A percentile compares a stretch with the other conserved stretches of the same genome.
Evolutionary conservation across 805 yeast species (phyloP).

Genomic region (Pichia membranifaciens): DNA sequence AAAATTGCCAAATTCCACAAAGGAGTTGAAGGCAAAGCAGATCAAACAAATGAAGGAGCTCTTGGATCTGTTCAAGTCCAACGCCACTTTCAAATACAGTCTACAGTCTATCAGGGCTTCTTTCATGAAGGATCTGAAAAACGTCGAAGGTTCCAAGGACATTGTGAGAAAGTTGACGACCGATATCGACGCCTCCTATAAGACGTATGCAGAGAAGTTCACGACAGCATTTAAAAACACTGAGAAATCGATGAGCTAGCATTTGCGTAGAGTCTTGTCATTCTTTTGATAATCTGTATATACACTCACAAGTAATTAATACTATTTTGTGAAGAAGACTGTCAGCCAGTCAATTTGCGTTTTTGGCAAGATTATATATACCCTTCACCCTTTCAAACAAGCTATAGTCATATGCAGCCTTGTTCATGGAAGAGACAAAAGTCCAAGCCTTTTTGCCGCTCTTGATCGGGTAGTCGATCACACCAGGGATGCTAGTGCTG

Average conservation of each 20-base stretch:
- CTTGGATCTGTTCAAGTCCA: slow-evolving; percentile 56
- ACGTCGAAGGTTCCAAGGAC: slow-evolving; percentile 44
- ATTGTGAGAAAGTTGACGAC: slow-evolving; percentile 47
- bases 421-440: slow-evolving; percentile 74
- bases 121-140: slow-evolving; percentile 49
- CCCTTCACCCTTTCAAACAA: slow-evolving; percentile 63
- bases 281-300: neutral
- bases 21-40: slow-evolving; percentile 52
- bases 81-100: slow-evolving; percentile 40
- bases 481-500: slow-evolving; percentile 78
- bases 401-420: slow-evolving; percentile 76
- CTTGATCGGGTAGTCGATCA: slow-evolving; percentile 86
- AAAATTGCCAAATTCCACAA: slow-evolving; percentile 68
- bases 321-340: too few species aligned
- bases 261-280: neutral
- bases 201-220: slow-evolving; percentile 54
- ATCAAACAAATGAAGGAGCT: slow-evolving; percentile 59
- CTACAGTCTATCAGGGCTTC: slow-evolving; percentile 54
- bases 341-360: slow-evolving; percentile 24
- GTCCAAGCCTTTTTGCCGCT: slow-evolving; percentile 82
- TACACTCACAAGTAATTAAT: neutral
- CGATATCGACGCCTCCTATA: slow-evolving; percentile 66
- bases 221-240: slow-evolving; percentile 49
- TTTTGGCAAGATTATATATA: slow-evolving; percentile 47
- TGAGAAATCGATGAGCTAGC: slow-evolving; percentile 34